A percentile compares a stretch with the other conserved stretches of the same genome.
Conservation (phyloP, 2,329 filamentous ascomycete species). For the Alternaria hordeiaustralica region DNA sequence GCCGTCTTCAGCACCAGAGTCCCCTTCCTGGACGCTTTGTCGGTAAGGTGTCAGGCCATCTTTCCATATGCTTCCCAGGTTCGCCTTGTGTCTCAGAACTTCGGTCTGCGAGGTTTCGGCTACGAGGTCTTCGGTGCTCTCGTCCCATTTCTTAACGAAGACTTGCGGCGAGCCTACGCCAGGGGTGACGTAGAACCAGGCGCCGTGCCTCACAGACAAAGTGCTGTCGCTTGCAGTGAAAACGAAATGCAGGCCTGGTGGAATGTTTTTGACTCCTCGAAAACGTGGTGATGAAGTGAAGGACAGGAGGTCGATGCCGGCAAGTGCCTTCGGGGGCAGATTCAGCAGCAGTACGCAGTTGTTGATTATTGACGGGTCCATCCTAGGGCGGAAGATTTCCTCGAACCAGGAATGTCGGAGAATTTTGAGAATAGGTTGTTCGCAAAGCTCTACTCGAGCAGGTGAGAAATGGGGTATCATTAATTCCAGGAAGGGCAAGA, state of each 20-base stretch:
- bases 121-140: slow-evolving; percentile 54
- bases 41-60: slow-evolving; percentile 58
- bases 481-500: slow-evolving; percentile 19
- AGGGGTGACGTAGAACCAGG: slow-evolving; percentile 64
- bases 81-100: slow-evolving; percentile 60
- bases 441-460: slow-evolving; percentile 17
- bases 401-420: slow-evolving; percentile 45
- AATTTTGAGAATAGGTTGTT: slow-evolving; percentile 39
- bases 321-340: slow-evolving; percentile 54
- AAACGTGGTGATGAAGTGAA: slow-evolving; percentile 69
- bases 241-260: slow-evolving; percentile 65
- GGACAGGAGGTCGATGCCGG: slow-evolving; percentile 64
- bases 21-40: slow-evolving; percentile 47
- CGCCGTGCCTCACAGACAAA: slow-evolving; percentile 66
- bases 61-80: slow-evolving; percentile 63
- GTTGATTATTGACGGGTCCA: slow-evolving; percentile 44
- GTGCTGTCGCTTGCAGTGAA: slow-evolving; percentile 65
- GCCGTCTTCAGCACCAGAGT: slow-evolving; percentile 38
- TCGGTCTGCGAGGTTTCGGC: slow-evolving; percentile 51
- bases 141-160: slow-evolving; percentile 65
- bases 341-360: slow-evolving; percentile 53
- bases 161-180: slow-evolving; percentile 49
- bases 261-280: slow-evolving; percentile 65
- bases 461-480: slow-evolving; percentile 27
- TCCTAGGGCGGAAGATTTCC: slow-evolving; percentile 41